Percentiles rank a stretch among this genome's conserved stretches.
Conservation (phyloP, 768 basidiomycete species). For the Termitomyces eurrhizus region DNA sequence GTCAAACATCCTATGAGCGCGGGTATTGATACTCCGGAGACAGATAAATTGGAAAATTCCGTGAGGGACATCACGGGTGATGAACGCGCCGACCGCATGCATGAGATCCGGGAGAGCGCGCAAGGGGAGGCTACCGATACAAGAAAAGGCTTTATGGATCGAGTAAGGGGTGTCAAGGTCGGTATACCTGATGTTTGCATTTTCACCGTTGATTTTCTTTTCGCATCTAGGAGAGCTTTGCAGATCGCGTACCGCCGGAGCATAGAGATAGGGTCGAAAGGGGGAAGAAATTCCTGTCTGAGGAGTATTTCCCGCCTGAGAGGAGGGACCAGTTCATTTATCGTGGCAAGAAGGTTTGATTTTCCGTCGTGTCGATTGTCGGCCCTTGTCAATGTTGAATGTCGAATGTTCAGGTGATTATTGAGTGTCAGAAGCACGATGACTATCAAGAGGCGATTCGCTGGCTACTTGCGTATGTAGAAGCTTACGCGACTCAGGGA, state of each 20-base stretch:
- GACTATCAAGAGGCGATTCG: constrained; percentile 80
- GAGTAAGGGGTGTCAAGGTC: constrained; percentile 31
- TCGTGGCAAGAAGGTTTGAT: constrained; percentile 79
- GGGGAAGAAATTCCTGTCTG: constrained; percentile 63
- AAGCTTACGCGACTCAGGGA: constrained; percentile 59
- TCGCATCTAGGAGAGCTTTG: constrained; percentile 19
- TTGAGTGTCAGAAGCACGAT: constrained; percentile 90
- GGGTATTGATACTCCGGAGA: constrained; percentile 5
- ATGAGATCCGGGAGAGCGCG: constrained; percentile 10
- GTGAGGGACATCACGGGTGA: constrained; percentile 7
- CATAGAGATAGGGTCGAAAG: constrained; percentile 60
- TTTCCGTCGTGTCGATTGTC: background rate
- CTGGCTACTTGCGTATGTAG: constrained; percentile 66
- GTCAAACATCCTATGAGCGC: background rate
- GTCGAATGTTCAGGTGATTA: constrained; percentile 49
- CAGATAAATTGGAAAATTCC: constrained; percentile 3
- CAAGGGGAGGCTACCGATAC: constrained; percentile 21
- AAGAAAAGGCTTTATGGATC: constrained; percentile 25
- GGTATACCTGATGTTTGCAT: constrained; percentile 26
- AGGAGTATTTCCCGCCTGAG: constrained; percentile 89
- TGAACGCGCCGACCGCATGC: constrained; percentile 14
- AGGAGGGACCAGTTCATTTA: constrained; percentile 91
- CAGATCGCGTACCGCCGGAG: constrained; percentile 62
- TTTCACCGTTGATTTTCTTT: background rate
- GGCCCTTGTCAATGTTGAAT: background rate